Evolutionary conservation across 495 filamentous ascomycete species (phyloP).

Genomic region (Xeromyces bisporus): DNA sequence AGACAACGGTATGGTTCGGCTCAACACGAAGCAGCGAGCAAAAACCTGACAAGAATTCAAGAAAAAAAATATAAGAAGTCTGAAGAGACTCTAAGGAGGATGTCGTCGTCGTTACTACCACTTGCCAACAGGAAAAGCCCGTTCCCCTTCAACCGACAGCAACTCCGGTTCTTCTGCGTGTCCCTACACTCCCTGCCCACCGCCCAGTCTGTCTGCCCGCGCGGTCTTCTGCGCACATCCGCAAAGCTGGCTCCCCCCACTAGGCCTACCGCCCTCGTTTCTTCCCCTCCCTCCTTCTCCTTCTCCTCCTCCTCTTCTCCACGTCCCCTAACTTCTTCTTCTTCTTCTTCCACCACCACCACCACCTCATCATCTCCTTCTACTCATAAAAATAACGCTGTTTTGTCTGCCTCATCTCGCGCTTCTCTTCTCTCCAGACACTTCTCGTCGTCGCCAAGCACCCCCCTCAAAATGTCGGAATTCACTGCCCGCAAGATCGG

Average conservation of each 20-base stretch:
- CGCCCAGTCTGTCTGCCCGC: background rate
- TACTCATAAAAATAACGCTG: too few relatives aligned
- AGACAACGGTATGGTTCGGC: too few relatives aligned
- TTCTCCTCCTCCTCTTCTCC: slow-evolving; percentile 9
- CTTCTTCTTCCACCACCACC: slow-evolving; percentile 4
- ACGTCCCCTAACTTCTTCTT: slow-evolving; percentile 3
- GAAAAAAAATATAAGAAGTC: too few relatives aligned
- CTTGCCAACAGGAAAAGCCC: too few relatives aligned
- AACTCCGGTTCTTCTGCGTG: too few relatives aligned
- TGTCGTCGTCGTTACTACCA: too few relatives aligned
- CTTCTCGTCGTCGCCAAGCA: slow-evolving; percentile 9
- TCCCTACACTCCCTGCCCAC: background rate
- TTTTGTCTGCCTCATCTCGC: slow-evolving; percentile 11
- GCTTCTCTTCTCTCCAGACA: slow-evolving; percentile 11
- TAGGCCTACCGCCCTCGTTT: slow-evolving; percentile 22
- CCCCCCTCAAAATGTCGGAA: slow-evolving; percentile 4
- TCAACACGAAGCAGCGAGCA: too few relatives aligned
- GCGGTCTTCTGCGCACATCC: slow-evolving; percentile 28
- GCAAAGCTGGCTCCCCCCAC: slow-evolving; percentile 28
- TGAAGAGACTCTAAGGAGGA: too few relatives aligned
- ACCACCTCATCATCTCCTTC: too few relatives aligned
- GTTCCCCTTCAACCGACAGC: too few relatives aligned
- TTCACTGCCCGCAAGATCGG: slow-evolving; percentile 72
- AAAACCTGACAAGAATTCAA: too few relatives aligned
- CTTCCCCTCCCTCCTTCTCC: slow-evolving; percentile 20